phyloP scores from a whole-genome alignment of 2,329 filamentous ascomycete genomes.

The Uncinocarpus reesii region DNA sequence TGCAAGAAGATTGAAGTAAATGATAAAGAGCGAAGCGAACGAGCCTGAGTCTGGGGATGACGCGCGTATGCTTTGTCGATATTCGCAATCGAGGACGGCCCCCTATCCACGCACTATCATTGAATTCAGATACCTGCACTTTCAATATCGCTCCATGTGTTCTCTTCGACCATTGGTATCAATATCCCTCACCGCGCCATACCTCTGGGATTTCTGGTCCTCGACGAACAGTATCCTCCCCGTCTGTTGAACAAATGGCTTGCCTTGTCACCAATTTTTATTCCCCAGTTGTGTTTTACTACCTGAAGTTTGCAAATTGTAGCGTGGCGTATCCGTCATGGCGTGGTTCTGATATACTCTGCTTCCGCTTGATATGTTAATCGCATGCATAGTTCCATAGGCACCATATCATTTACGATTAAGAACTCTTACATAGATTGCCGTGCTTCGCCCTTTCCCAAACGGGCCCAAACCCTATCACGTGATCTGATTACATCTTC shows the following conservation, averaged over 20 bases:
- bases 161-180: neutral
- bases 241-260: neutral
- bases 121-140: slow-evolving; percentile 12
- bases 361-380: neutral
- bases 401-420: neutral
- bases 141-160: neutral
- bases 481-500: neutral
- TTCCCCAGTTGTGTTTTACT: slow-evolving; percentile 9
- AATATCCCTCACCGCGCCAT: too few relatives aligned
- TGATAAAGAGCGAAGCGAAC: neutral
- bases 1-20: slow-evolving; percentile 4
- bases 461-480: too few relatives aligned
- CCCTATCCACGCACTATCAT: slow-evolving; percentile 5
- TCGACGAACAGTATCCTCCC: neutral
- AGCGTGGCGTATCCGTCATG: slow-evolving; percentile 7
- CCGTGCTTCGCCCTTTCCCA: too few relatives aligned
- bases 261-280: slow-evolving; percentile 4
- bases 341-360: neutral
- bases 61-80: slow-evolving; percentile 6
- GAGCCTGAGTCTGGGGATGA: slow-evolving; percentile 9
- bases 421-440: neutral
- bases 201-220: too few relatives aligned
- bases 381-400: slow-evolving; percentile 4
- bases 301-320: slow-evolving; percentile 7
- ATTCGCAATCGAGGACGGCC: slow-evolving; percentile 5